These are phyloP conservation scores for Epichloe uncinata DNA, from an alignment of 2,329 filamentous ascomycete genomes.

Conservation along the genomic window DNA sequence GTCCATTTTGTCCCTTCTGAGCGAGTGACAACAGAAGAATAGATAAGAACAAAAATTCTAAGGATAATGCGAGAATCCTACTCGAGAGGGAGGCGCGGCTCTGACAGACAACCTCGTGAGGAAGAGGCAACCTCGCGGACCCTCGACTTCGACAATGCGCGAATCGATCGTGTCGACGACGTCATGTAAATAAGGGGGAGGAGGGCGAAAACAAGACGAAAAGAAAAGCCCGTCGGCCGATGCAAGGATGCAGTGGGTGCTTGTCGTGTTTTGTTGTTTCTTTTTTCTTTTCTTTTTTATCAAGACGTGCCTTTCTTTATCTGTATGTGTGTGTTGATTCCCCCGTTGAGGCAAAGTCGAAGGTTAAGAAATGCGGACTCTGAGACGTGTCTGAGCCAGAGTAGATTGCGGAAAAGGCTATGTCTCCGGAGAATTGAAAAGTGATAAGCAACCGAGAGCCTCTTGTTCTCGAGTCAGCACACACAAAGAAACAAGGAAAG, in stretches of 20 bases:
- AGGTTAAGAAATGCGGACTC: slow-evolving; percentile 5
- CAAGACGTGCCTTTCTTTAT: neutral
- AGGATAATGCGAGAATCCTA: neutral
- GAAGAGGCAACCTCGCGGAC: slow-evolving; percentile 2
- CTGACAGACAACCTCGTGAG: neutral
- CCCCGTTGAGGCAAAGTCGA: neutral
- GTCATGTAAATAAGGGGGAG: neutral
- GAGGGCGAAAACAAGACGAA: neutral
- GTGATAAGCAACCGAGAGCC: neutral
- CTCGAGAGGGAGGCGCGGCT: slow-evolving; percentile 1
- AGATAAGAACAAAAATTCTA: neutral
- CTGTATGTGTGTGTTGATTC: slow-evolving; percentile 1
- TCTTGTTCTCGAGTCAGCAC: neutral
- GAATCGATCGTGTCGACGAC: slow-evolving; percentile 1
- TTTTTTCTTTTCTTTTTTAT: neutral
- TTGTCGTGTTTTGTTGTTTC: neutral
- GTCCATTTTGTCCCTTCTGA: slow-evolving; percentile 3
- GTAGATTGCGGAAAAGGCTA: slow-evolving; percentile 1
- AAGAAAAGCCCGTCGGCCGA: neutral
- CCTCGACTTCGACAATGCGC: slow-evolving; percentile 1
- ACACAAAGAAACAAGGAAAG: neutral
- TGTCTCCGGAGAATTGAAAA: neutral
- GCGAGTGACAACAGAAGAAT: neutral
- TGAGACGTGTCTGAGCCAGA: slow-evolving; percentile 7
- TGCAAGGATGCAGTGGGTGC: neutral